Evolutionary conservation across 768 basidiomycete species (phyloP).

Genomic region (Serendipita sp.): DNA sequence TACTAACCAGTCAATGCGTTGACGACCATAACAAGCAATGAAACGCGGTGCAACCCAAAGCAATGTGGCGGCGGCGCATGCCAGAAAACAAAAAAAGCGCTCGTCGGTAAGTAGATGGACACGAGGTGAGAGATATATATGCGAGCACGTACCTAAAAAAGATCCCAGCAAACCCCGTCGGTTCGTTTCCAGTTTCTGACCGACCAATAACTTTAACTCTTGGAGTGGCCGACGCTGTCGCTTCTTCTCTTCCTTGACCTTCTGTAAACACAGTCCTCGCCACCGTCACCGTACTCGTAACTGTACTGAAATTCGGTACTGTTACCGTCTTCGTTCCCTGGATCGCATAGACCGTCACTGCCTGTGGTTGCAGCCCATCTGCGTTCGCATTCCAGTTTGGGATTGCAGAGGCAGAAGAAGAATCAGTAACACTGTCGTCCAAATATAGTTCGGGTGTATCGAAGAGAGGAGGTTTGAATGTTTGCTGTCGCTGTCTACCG

Average conservation of each 20-base stretch:
- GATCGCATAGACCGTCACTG: not conserved
- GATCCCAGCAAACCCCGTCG: constrained; percentile 29
- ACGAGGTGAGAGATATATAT: no score
- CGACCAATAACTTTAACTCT: not conserved
- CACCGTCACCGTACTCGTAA: not conserved
- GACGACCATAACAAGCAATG: constrained; percentile 4
- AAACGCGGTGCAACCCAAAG: not conserved
- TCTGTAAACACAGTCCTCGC: no score
- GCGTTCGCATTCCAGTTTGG: not conserved
- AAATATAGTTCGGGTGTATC: no score
- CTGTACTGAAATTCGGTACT: not conserved
- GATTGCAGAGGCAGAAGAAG: no score
- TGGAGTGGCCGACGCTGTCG: not conserved
- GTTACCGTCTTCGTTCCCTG: not conserved
- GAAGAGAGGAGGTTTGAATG: constrained; percentile 16
- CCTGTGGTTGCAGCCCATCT: not conserved
- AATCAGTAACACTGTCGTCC: no score
- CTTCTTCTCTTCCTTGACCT: not conserved
- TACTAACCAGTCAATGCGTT: constrained; percentile 22
- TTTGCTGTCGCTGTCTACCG: constrained; percentile 47
- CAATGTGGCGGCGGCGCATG: not conserved
- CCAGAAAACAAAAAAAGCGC: not conserved
- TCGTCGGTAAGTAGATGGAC: no score
- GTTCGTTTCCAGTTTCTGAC: not conserved
- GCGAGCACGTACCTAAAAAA: constrained; percentile 53